Evolutionary conservation across 441 rosid species (phyloP), one percentile per base, ranked within the genome.

Genomic region (Omphalea diandra): DNA sequence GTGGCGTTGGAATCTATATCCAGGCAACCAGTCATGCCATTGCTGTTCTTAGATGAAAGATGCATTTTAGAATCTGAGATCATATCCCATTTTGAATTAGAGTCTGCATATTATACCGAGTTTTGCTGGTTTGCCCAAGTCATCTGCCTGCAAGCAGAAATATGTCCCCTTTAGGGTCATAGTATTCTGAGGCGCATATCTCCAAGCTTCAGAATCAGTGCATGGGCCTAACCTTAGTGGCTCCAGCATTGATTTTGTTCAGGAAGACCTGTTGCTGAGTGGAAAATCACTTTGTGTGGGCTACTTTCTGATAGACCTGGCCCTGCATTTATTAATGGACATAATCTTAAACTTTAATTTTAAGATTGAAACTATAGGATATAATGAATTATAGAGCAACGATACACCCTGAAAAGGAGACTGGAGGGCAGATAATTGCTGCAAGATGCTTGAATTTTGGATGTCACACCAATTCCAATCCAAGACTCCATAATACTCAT

Each of bases 261-360:
- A 58, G 94, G 90, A 1, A 86, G 88, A 20, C 97, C 98, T 0
- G 86, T 84, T 6, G 72, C 65, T 9, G 97, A 95, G 72, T 93
- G 97, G 74, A 80, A 93, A 35, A 93, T 84, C 73, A 93, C 79
- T 76, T 88, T 84, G 64, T 88, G 87, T 0, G 56, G 70, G 3
- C 40, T 70, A 52, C 73, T 76, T 80, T 88, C 87, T 31, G 83
- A n/a, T n/a, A n/a, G n/a, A n/a, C n/a, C n/a, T n/a, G n/a, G n/a
- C n/a, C n/a, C n/a, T n/a, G n/a, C n/a, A 75, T 91, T 90, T 69
- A 58, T 24, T 56, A 26, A 31, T 43, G 2, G 61, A 68, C 49
- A 44, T 43, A 53, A 41, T 15, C 47, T 14, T 59, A 66, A 52
- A 32, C 29, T 66, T 35, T 3, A n/a, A 46, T 8, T 10, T 12